Conservation (phyloP, 768 basidiomycete species). For the Porphyrellus cyaneotinctus region DNA sequence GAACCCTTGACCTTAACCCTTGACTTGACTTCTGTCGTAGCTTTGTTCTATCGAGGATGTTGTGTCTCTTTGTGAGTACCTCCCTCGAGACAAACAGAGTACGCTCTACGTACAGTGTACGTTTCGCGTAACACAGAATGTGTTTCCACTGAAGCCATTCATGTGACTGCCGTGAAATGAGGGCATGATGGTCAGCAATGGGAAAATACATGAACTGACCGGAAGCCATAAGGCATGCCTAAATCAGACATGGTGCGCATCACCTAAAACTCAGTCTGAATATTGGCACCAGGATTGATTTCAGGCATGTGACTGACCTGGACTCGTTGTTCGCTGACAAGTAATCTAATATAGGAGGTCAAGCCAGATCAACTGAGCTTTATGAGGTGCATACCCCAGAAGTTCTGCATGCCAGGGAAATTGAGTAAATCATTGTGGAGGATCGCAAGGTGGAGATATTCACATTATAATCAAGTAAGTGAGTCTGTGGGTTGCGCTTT, state of each 20-base stretch:
- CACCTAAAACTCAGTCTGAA: not conserved
- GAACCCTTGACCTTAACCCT: too few relatives aligned
- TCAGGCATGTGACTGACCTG: not conserved
- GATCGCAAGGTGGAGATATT: not conserved
- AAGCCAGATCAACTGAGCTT: not conserved
- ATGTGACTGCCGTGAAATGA: not conserved
- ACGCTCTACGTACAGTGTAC: too few relatives aligned
- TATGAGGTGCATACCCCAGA: not conserved
- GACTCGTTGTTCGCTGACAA: not conserved
- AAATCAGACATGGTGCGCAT: not conserved
- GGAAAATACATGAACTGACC: not conserved
- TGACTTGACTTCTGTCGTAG: too few relatives aligned
- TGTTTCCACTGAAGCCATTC: not conserved
- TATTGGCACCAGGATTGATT: not conserved
- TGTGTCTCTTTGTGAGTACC: too few relatives aligned
- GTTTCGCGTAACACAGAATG: too few relatives aligned
- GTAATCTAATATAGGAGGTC: not conserved
- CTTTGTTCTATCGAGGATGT: too few relatives aligned
- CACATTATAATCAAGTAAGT: not conserved
- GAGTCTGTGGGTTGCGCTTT: not conserved
- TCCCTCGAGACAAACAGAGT: too few relatives aligned
- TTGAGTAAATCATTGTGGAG: not conserved
- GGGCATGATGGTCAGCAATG: not conserved
- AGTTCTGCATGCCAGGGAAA: not conserved
- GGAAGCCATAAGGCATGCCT: not conserved